Base-by-base conservation (phyloP, 2,329 filamentous ascomycete species). In the Paramyrothecium roridum region DNA sequence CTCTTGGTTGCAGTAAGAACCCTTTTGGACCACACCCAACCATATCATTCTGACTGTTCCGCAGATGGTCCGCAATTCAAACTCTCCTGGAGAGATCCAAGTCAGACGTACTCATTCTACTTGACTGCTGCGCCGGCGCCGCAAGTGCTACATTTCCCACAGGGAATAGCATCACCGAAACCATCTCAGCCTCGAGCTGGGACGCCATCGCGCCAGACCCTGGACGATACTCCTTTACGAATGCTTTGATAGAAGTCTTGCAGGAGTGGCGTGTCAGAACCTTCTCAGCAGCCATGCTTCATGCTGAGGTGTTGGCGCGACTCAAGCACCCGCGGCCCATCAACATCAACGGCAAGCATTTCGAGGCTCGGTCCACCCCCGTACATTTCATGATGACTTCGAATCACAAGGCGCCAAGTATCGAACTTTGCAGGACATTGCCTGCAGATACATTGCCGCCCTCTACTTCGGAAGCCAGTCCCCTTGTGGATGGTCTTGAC, bases 381-480 rank as follows among this genome's bases (percentile, higher is more conserved):
- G 80, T 85, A 4, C 82, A 85, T 61, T 84, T 84, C 61, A 85
- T 85, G 80, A 84, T 84, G 81, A 85, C 82, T 2, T 75, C 80
- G 19, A 83, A 85, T 56, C 81, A 84, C 63, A 81, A 75, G 56
- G 80, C 80, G 1, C 80, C 80, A 0, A 84, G 82, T 54, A 85
- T 85, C 47, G 81, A 85, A 63, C 67, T 85, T 37, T 76, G 76
- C 7, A 73, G 76, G 22, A 66, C 65, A 45, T 55, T 61, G 2
- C 59, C 61, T n/a, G 55, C 55, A 34, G 67, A 70, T 21, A 57
- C 62, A 33, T 6, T 74, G 13, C 59, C 59, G 19, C 58, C 67
- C 8, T 59, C 62, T 20, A 63, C 63, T 8, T 63, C 61, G 7
- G 60, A 63, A 21, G 50, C 59, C 8, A 23, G 54, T 56, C 59